Evolutionary conservation across 495 filamentous ascomycete genomes (phyloP).

Genomic region (Annulohypoxylon maeteangense): DNA sequence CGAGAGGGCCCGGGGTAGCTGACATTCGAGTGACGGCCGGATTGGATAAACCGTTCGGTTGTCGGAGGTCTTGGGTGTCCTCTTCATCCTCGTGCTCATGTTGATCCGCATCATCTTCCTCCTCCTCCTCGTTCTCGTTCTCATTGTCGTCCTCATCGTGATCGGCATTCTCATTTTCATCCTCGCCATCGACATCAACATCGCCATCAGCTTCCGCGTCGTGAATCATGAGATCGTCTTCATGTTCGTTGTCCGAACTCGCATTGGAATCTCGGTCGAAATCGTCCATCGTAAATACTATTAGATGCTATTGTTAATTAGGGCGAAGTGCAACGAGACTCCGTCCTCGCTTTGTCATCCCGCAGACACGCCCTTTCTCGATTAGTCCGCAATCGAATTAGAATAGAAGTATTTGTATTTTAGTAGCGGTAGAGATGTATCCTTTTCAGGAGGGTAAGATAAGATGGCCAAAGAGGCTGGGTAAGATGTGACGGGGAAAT

Average conservation of each 20-base stretch:
- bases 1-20: conserved; percentile 58
- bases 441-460: not conserved
- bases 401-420: not conserved
- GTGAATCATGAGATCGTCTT: conserved; percentile 67
- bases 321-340: not conserved
- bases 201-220: conserved; percentile 66
- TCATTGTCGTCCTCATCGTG: conserved; percentile 63
- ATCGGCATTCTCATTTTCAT: conserved; percentile 64
- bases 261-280: conserved; percentile 65
- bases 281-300: conserved; percentile 40
- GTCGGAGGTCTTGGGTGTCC: conserved; percentile 54
- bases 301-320: not conserved
- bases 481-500: not conserved
- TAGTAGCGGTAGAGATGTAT: not conserved
- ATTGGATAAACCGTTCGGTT: conserved; percentile 35
- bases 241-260: conserved; percentile 77
- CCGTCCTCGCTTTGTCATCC: not conserved
- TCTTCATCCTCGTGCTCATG: conserved; percentile 70
- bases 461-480: too few species aligned
- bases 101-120: conserved; percentile 68
- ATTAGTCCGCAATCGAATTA: not conserved
- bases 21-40: conserved; percentile 53
- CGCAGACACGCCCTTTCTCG: not conserved
- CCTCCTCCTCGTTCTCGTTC: conserved; percentile 71
- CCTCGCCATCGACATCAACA: conserved; percentile 67